Conservation (phyloP, 202 grass and related monocot genomes). For the Elaeis oleifera region DNA sequence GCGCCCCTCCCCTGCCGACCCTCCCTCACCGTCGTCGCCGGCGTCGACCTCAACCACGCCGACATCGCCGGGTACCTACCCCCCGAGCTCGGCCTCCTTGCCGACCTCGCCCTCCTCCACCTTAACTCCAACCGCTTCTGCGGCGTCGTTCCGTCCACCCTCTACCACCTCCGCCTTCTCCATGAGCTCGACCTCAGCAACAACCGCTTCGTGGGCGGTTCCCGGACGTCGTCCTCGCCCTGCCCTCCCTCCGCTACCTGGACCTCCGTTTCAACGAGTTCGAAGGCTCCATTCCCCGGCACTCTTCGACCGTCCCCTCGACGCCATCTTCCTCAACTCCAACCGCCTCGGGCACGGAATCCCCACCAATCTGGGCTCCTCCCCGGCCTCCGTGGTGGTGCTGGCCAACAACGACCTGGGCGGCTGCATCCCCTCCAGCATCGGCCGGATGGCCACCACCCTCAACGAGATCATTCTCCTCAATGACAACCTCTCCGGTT, state of each 20-base stretch:
- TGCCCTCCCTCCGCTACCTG: conserved; percentile 49
- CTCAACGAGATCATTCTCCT: conserved; percentile 87
- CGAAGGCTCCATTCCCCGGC: conserved; percentile 55
- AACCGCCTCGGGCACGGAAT: conserved; percentile 65
- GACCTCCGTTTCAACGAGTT: conserved; percentile 95
- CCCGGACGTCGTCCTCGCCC: conserved; percentile 32
- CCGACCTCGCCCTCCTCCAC: conserved; percentile 72
- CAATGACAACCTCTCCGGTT: conserved; percentile 44
- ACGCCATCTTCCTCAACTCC: conserved; percentile 90
- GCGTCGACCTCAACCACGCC: conserved; percentile 88
- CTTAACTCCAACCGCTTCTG: conserved; percentile 99
- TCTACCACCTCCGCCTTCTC: conserved; percentile 35
- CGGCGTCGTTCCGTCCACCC: conserved; percentile 44
- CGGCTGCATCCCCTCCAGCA: conserved; percentile 63
- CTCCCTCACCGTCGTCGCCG: conserved; percentile 36
- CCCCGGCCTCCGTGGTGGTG: conserved; percentile 67
- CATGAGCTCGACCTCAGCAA: conserved; percentile 98
- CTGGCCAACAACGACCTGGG: conserved; percentile 77
- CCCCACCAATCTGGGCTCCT: conserved; percentile 71
- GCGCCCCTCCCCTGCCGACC: conserved; percentile 33
- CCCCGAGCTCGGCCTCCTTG: conserved; percentile 35
- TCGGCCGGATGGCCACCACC: conserved; percentile 55
- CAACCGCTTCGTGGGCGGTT: conserved; percentile 84
- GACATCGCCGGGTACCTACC: conserved; percentile 75
- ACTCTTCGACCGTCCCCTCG: conserved; percentile 63